A percentile compares a stretch with the other conserved stretches of the same genome.
phyloP scores from a whole-genome alignment of 2,329 filamentous ascomycete genomes.

The Pochonia chlamydosporia region DNA sequence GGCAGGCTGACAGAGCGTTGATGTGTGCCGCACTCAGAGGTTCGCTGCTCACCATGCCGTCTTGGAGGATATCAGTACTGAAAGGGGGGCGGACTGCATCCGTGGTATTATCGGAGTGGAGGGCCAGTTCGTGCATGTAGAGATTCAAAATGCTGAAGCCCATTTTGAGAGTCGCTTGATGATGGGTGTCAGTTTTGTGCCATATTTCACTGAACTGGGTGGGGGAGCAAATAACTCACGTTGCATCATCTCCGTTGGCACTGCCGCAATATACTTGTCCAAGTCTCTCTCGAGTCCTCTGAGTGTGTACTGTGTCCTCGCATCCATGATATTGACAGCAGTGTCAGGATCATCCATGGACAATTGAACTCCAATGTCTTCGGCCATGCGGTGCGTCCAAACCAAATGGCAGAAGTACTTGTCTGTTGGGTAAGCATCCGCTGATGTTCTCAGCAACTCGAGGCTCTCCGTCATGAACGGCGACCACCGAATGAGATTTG shows the following conservation, averaged over 20 bases:
- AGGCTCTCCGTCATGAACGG: conserved; percentile 56
- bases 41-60: conserved; percentile 35
- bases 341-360: conserved; percentile 58
- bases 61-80: conserved; percentile 38
- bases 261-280: conserved; percentile 50
- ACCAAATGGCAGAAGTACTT: conserved; percentile 53
- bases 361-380: conserved; percentile 63
- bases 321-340: conserved; percentile 51
- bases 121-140: conserved; percentile 70
- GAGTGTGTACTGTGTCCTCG: conserved; percentile 58
- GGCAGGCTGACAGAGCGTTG: conserved; percentile 60
- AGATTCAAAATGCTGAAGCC: conserved; percentile 61
- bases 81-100: conserved; percentile 48
- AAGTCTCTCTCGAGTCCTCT: conserved; percentile 60
- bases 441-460: conserved; percentile 46
- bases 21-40: conserved; percentile 49
- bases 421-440: conserved; percentile 52
- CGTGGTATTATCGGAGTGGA: conserved; percentile 55
- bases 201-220: background rate
- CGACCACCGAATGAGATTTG: conserved; percentile 54
- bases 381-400: conserved; percentile 56
- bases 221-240: conserved; percentile 39
- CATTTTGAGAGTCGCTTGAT: conserved; percentile 54
- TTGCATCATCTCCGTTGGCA: conserved; percentile 46
- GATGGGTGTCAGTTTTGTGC: background rate